A percentile compares a stretch with the other conserved stretches of the same genome.
Evolutionary conservation across 495 filamentous ascomycete genomes (phyloP).

Genomic region (Cercophora samala): DNA sequence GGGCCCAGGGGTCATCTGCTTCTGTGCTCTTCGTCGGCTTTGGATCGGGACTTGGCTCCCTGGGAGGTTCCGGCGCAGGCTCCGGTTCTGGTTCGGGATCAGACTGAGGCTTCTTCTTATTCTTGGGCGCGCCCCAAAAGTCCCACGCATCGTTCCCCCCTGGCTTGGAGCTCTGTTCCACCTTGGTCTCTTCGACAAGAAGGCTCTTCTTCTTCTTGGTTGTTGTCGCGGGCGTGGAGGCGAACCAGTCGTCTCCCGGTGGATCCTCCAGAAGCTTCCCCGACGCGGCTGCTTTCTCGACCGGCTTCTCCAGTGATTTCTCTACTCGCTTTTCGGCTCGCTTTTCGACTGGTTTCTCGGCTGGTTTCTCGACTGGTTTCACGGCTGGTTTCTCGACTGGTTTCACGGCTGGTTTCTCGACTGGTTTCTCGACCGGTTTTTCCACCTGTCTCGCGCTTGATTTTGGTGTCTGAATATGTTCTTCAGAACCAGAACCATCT

Average conservation of each 20-base stretch:
- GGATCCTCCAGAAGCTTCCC: not conserved
- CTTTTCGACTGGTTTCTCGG: slow-evolving; percentile 19
- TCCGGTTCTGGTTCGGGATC: slow-evolving; percentile 11
- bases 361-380: slow-evolving; percentile 15
- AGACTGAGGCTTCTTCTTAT: slow-evolving; percentile 29
- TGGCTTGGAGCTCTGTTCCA: slow-evolving; percentile 16
- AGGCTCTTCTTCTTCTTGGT: slow-evolving; percentile 16
- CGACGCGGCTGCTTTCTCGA: slow-evolving; percentile 3
- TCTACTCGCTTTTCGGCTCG: not conserved
- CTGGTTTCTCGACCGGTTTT: not conserved
- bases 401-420: slow-evolving; percentile 5
- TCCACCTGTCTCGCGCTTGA: slow-evolving; percentile 10
- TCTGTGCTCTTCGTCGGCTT: slow-evolving; percentile 2
- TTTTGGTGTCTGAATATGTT: slow-evolving; percentile 23
- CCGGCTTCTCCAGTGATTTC: not conserved
- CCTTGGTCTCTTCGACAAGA: slow-evolving; percentile 17
- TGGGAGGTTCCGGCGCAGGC: slow-evolving; percentile 11
- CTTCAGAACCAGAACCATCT: slow-evolving; percentile 34
- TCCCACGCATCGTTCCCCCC: slow-evolving; percentile 22
- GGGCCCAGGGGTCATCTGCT: slow-evolving; percentile 6
- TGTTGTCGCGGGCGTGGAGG: slow-evolving; percentile 25
- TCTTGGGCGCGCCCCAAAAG: slow-evolving; percentile 25
- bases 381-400: slow-evolving; percentile 13
- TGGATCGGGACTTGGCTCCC: slow-evolving; percentile 3
- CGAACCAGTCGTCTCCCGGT: slow-evolving; percentile 41